phyloP scores from a whole-genome alignment of 805 yeast species.

The Saccharomyces mikatae region DNA sequence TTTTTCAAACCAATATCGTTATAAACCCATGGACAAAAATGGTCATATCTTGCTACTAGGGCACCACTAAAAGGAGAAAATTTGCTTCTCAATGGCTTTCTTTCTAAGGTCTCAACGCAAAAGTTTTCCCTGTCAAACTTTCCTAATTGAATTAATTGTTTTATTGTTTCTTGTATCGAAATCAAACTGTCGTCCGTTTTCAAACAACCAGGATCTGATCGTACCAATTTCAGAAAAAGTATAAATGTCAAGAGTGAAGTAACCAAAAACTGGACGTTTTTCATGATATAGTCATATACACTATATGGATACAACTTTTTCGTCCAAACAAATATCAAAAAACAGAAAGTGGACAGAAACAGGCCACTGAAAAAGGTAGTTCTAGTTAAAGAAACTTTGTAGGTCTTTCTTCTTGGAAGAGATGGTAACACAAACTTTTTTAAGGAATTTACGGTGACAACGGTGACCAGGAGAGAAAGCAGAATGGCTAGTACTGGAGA shows the following conservation, averaged over 20 bases:
- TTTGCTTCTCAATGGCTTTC: constrained; percentile 74
- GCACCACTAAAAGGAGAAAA: constrained; percentile 51
- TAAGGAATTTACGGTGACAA: constrained; percentile 20
- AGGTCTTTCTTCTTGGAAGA: constrained; percentile 13
- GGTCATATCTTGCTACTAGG: constrained; percentile 79
- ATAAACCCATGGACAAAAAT: constrained; percentile 89
- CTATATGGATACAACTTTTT: constrained; percentile 45
- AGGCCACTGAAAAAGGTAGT: constrained; percentile 77
- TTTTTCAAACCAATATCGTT: constrained; percentile 84
- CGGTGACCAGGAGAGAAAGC: constrained; percentile 13
- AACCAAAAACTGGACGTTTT: constrained; percentile 19
- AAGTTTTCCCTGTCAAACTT: constrained; percentile 69
- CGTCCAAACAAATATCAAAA: constrained; percentile 55
- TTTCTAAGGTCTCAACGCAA: constrained; percentile 63
- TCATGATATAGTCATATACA: constrained; percentile 31
- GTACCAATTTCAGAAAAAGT: constrained; percentile 43
- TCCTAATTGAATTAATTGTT: constrained; percentile 48
- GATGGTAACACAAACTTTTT: constrained; percentile 38
- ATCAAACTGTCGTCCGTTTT: constrained; percentile 47
- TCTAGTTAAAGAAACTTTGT: constrained; percentile 38
- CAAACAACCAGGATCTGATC: constrained; percentile 75
- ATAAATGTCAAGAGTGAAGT: not conserved
- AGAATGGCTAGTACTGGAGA: constrained; percentile 24
- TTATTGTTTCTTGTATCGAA: constrained; percentile 39
- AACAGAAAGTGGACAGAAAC: constrained; percentile 62